Percentiles rank a stretch among this genome's conserved stretches.
Conservation (phyloP, 148 eudicot species). For the Nyssa sinensis region DNA sequence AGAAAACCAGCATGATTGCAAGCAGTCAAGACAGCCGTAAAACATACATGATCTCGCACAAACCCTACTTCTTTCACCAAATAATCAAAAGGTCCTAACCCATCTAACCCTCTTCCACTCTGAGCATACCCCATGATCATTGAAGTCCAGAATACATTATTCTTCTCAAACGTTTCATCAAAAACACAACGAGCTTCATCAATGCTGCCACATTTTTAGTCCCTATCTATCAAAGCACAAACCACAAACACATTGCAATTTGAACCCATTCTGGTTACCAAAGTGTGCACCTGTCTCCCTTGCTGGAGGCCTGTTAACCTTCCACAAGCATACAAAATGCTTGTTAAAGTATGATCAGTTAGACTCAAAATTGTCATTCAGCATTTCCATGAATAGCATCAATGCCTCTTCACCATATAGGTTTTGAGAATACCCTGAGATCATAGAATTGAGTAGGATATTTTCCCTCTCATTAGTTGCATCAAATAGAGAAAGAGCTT, state of each 20-base stretch:
- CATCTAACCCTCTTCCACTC: constrained; percentile 39
- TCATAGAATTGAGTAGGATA: constrained; percentile 40
- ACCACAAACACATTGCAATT: constrained; percentile 30
- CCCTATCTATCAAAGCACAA: constrained; percentile 38
- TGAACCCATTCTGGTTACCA: constrained; percentile 33
- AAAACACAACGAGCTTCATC: constrained; percentile 31
- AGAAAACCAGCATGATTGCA: constrained; percentile 46
- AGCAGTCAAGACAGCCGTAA: constrained; percentile 38
- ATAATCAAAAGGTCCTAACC: constrained; percentile 33
- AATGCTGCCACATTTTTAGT: constrained; percentile 37
- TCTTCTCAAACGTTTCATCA: constrained; percentile 18
- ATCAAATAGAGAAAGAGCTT: constrained; percentile 26
- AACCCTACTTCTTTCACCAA: constrained; percentile 19
- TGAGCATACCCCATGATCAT: constrained; percentile 45
- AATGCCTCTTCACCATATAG: constrained; percentile 30
- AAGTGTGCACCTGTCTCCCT: constrained; percentile 39
- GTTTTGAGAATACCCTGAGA: constrained; percentile 36
- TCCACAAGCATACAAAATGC: constrained; percentile 42
- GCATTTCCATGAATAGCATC: constrained; percentile 29
- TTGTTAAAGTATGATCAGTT: constrained; percentile 36
- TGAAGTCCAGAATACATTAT: constrained; percentile 37
- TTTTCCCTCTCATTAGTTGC: constrained; percentile 22
- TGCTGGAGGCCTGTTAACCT: constrained; percentile 24
- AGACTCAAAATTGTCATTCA: constrained; percentile 17
- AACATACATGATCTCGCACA: constrained; percentile 36